Evolutionary conservation across 192 early-diverging fungal genomes (phyloP), one percentile per base, ranked within the genome.

Genomic region (Coemansia sp.): DNA sequence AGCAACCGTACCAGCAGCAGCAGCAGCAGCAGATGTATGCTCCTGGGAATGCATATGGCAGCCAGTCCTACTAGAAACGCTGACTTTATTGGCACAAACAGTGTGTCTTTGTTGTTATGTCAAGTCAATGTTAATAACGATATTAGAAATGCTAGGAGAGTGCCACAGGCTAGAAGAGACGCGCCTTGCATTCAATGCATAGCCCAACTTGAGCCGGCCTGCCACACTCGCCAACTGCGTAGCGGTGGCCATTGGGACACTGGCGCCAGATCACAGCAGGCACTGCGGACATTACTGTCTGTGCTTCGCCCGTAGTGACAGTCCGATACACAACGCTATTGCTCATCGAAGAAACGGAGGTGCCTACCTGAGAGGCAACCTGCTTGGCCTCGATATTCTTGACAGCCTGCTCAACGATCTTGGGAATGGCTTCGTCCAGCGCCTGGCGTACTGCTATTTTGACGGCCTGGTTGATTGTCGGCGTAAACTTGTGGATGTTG

Each of bases 161-260:
- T n/a, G 26, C 6, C 19, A 10, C 8, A 9, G 8, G 3, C 24
- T 10, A 53, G n/a, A 3, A 12, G 32, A 53, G 27, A 35, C 8
- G n/a, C 26, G 21, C 33, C 44, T 60, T 68, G 65, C 65, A 78
- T 38, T 69, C 73, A 14, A 75, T 34, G 34, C 73, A 75, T 1
- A n/a, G 15, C n/a, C 63, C 59, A 3, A 8, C 46, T 5, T 22
- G 54, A 4, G 33, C 55, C 1, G 75, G 37, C 0, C 12, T 63
- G 15, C 75, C 75, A 29, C 75, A 78, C 11, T 72, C 69, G 52
- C 69, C 69, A 29, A 78, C 69, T 9, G 75, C 75, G 27, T 67
- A 78, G 11, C 52, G 9, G 19, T 78, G 75, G 11, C 60, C 60
- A 1, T 55, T 35, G n/a, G 15, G 21, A 38, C 75, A 78, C 1